These are phyloP conservation scores for Mortierella sp. DNA, from an alignment of 371 early-diverging fungal genomes.

Conservation along the genomic window DNA sequence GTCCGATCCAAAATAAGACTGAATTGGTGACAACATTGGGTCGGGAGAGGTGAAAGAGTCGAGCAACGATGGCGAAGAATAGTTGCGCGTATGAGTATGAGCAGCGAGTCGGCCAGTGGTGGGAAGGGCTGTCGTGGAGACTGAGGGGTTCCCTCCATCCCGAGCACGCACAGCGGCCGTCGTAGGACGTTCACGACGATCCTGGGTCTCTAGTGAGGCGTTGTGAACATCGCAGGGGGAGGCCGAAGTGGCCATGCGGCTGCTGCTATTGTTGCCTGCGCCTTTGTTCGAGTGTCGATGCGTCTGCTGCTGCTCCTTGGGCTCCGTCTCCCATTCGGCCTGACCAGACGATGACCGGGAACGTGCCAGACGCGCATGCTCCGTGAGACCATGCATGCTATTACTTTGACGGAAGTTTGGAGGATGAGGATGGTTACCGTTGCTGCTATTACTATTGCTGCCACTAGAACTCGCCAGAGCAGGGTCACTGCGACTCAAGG, in stretches of 20 bases:
- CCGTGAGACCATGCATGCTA: too few species aligned
- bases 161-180: not conserved
- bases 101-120: not conserved
- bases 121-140: too few species aligned
- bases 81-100: conserved; percentile 35
- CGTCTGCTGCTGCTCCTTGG: conserved; percentile 20
- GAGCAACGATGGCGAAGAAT: conserved; percentile 36
- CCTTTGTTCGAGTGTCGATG: conserved; percentile 23
- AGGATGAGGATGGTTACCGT: too few species aligned
- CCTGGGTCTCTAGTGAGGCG: not conserved
- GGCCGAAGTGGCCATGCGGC: conserved; percentile 4
- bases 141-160: too few species aligned
- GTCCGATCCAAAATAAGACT: conserved; percentile 49
- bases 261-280: conserved; percentile 18
- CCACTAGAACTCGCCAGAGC: too few species aligned
- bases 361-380: too few species aligned
- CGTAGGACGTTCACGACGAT: conserved; percentile 1
- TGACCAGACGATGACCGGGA: too few species aligned
- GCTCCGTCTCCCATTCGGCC: too few species aligned
- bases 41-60: conserved; percentile 47
- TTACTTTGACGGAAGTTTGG: too few species aligned
- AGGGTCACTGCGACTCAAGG: too few species aligned
- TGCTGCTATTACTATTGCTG: conserved; percentile 24
- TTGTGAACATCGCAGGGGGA: too few species aligned
- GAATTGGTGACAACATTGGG: conserved; percentile 46